These are phyloP conservation scores for Yarrowia hollandica DNA, from an alignment of 805 yeast species.

Conservation along the genomic window DNA sequence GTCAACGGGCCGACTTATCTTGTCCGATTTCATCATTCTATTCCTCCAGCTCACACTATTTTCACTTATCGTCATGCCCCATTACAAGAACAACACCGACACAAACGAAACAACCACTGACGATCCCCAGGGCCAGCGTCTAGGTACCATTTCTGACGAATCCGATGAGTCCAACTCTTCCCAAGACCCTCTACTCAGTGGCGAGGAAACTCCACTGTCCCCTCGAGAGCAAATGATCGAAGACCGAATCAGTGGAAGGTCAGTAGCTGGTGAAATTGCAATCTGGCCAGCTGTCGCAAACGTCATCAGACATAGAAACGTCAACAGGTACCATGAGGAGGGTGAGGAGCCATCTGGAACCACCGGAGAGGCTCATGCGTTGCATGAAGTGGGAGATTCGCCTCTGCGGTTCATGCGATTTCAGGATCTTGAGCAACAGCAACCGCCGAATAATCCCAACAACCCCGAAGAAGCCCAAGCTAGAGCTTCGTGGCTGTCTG, in stretches of 20 bases:
- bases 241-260: conserved; percentile 7
- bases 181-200: neutral
- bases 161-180: neutral
- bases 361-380: neutral
- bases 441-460: too few relatives aligned
- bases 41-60: conserved; percentile 4
- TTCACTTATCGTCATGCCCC: conserved; percentile 14
- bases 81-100: neutral
- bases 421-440: conserved; percentile 4
- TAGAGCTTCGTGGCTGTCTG: neutral
- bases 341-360: neutral
- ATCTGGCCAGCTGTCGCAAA: neutral
- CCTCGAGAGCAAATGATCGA: conserved; percentile 12
- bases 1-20: neutral
- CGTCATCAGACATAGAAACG: conserved; percentile 4
- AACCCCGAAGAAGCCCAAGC: neutral
- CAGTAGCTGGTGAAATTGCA: conserved; percentile 22
- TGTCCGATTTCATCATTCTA: conserved; percentile 3
- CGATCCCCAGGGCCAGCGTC: neutral
- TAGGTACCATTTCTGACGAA: neutral
- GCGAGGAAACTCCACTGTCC: neutral
- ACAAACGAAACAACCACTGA: neutral
- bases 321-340: conserved; percentile 12
- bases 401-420: conserved; percentile 18
- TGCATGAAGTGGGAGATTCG: neutral